Conservation (phyloP, 805 yeast species). For the Jamesozyma spencerorum region DNA sequence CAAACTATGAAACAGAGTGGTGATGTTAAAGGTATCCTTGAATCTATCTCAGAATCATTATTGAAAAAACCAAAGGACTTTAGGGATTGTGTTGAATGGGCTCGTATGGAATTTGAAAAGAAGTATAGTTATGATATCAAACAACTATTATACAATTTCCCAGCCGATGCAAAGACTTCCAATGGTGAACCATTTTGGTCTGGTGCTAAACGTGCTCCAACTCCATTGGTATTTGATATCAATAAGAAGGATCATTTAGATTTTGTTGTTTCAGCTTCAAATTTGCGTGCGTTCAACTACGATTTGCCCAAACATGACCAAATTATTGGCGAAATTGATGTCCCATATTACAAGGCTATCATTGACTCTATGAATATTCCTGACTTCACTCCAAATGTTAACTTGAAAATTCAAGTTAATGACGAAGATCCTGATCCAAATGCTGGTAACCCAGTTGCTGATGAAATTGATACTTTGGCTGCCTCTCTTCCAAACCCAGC, state of each 20-base stretch:
- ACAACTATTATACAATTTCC: slow-evolving; percentile 90
- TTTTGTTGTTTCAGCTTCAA: slow-evolving; percentile 83
- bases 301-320: slow-evolving; percentile 42
- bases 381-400: slow-evolving; percentile 67
- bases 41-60: slow-evolving; percentile 68
- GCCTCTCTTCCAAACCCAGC: slow-evolving; percentile 82
- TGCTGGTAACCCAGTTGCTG: slow-evolving; percentile 44
- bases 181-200: slow-evolving; percentile 95
- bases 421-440: slow-evolving; percentile 88
- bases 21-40: slow-evolving; percentile 79
- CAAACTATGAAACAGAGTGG: slow-evolving; percentile 84
- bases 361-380: slow-evolving; percentile 42
- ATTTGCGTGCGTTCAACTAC: slow-evolving; percentile 79
- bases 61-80: slow-evolving; percentile 77
- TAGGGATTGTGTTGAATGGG: slow-evolving; percentile 94
- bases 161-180: slow-evolving; percentile 84
- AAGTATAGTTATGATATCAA: slow-evolving; percentile 78
- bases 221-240: slow-evolving; percentile 69
- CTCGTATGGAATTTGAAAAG: slow-evolving; percentile 77
- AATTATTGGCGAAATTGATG: neutral
- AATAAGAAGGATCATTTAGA: slow-evolving; percentile 68
- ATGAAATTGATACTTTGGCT: slow-evolving; percentile 59
- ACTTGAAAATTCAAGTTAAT: slow-evolving; percentile 70
- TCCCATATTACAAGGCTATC: slow-evolving; percentile 41
- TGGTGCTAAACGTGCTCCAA: slow-evolving; percentile 95